Evolutionary conservation across 768 basidiomycete genomes (phyloP).

Genomic region (Termitomyces sp.): DNA sequence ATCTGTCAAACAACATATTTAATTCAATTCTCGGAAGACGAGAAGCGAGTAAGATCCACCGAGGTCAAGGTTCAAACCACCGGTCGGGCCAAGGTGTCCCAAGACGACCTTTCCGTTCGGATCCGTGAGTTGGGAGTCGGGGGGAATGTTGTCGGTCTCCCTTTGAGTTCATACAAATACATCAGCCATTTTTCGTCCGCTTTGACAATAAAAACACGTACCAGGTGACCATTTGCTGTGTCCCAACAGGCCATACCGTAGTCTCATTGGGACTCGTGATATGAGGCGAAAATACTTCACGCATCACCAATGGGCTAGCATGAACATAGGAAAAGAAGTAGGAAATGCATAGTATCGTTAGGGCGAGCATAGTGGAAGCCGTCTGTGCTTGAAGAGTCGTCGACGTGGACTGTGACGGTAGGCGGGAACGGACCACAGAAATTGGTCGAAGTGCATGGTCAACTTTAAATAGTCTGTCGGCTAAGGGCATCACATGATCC

Average conservation of each 20-base stretch:
- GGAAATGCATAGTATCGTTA: conserved; percentile 29
- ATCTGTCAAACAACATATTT: conserved; percentile 33
- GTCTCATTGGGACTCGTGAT: conserved; percentile 46
- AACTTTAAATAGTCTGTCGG: conserved; percentile 19
- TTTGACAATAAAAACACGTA: conserved; percentile 24
- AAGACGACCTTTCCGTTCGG: conserved; percentile 49
- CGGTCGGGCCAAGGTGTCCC: conserved; percentile 40
- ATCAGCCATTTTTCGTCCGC: conserved; percentile 2
- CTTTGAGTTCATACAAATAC: conserved; percentile 27
- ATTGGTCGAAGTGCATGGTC: conserved; percentile 13
- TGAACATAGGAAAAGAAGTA: conserved; percentile 29
- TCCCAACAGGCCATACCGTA: conserved; percentile 52
- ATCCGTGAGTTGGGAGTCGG: conserved; percentile 46
- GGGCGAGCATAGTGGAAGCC: conserved; percentile 27
- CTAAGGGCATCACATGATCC: conserved; percentile 22
- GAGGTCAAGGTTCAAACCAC: conserved; percentile 53
- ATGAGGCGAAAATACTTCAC: conserved; percentile 49
- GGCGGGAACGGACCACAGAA: conserved; percentile 16
- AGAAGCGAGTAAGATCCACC: conserved; percentile 31
- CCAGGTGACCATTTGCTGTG: conserved; percentile 52
- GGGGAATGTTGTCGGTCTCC: conserved; percentile 49
- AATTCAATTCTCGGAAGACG: not conserved
- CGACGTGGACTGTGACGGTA: conserved; percentile 19
- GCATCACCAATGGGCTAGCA: conserved; percentile 35
- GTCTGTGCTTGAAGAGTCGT: conserved; percentile 11